Conservation (phyloP, 257 asterid genomes). For the Primulina huaijiensis region DNA sequence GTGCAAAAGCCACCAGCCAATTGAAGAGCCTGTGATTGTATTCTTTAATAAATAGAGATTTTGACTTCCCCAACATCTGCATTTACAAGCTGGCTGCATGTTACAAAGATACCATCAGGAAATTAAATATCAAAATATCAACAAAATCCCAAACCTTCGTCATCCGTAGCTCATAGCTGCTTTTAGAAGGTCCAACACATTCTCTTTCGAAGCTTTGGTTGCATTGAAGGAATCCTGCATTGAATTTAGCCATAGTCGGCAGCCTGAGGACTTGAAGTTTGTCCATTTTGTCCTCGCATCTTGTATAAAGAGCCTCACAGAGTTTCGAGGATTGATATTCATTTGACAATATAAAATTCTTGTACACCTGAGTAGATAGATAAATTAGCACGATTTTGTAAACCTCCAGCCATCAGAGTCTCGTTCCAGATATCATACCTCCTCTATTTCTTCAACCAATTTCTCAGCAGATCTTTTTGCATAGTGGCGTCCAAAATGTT, state of each 20-base stretch:
- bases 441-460: constrained; percentile 72
- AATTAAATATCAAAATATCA: neutral
- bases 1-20: constrained; percentile 93
- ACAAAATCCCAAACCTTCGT: constrained; percentile 52
- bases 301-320: constrained; percentile 75
- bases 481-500: constrained; percentile 90
- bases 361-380: constrained; percentile 50
- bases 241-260: constrained; percentile 97
- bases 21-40: constrained; percentile 91
- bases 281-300: constrained; percentile 94
- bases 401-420: constrained; percentile 7
- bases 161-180: constrained; percentile 81
- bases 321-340: constrained; percentile 81
- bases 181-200: constrained; percentile 91
- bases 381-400: constrained; percentile 23
- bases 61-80: constrained; percentile 97
- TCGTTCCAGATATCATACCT: constrained; percentile 39
- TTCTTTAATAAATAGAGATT: constrained; percentile 81
- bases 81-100: constrained; percentile 14
- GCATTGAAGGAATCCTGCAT: constrained; percentile 90
- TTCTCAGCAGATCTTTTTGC: constrained; percentile 85
- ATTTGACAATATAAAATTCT: constrained; percentile 59
- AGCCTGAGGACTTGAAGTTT: constrained; percentile 91
- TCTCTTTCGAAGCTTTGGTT: constrained; percentile 77
- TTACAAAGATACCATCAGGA: constrained; percentile 7